Conservation (phyloP, 2,329 filamentous ascomycete species). For the Alternaria sp. region DNA sequence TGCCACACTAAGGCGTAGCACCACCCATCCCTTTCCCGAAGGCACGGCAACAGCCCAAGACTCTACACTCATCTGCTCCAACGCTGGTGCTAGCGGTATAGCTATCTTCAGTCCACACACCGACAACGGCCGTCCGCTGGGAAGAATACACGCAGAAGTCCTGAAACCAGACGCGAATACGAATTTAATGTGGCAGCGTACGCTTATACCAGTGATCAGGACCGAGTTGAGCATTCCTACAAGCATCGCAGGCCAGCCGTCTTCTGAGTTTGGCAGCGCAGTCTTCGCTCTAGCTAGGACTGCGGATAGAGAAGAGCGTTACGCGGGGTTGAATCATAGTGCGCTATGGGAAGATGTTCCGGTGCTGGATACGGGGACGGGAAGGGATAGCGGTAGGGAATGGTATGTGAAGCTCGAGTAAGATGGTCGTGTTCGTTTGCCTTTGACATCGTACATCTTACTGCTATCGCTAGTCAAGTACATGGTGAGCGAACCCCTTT, state of each 20-base stretch:
- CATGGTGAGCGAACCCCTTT: no score
- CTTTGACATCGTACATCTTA: no score
- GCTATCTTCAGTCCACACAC: conserved; percentile 6
- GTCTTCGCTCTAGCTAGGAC: conserved; percentile 39
- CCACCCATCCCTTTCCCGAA: conserved; percentile 21
- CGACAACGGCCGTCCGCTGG: background rate
- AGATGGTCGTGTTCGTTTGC: no score
- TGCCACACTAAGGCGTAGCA: background rate
- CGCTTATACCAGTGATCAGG: conserved; percentile 40
- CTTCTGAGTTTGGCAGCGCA: conserved; percentile 25
- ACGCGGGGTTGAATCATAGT: conserved; percentile 26
- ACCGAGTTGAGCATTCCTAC: background rate
- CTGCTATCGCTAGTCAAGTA: no score
- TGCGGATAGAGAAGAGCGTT: conserved; percentile 19
- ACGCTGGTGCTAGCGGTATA: conserved; percentile 43
- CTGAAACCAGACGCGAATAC: conserved; percentile 50
- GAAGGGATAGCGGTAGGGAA: background rate
- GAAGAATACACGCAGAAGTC: conserved; percentile 13
- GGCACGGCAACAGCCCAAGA: conserved; percentile 24
- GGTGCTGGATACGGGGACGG: conserved; percentile 1
- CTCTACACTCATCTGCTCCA: conserved; percentile 36
- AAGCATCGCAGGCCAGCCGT: no score
- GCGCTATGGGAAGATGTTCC: conserved; percentile 39
- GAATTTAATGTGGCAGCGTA: conserved; percentile 48
- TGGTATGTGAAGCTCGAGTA: conserved; percentile 1